A percentile compares a stretch with the other conserved stretches of the same genome.
Conservation (phyloP, 352 stramenopile species). For the Sclerospora graminicola region DNA sequence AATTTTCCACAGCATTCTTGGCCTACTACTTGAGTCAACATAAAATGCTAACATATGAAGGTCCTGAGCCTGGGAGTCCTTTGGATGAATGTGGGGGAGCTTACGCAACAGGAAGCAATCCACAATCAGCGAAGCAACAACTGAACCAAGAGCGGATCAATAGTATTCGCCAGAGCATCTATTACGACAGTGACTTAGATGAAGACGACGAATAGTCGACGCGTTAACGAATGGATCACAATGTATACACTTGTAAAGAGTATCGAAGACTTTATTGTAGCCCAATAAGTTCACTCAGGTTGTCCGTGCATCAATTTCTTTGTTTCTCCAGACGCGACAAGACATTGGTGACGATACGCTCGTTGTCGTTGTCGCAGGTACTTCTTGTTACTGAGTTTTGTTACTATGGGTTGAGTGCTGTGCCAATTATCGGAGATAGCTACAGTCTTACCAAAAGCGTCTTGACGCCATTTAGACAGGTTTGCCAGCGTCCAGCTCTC, state of each 20-base stretch:
- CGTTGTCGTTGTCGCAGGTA: conserved; percentile 65
- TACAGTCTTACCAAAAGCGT: conserved; percentile 21
- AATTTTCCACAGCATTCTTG: conserved; percentile 89
- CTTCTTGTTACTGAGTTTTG: conserved; percentile 17
- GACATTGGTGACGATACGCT: conserved; percentile 56
- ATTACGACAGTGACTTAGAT: conserved; percentile 77
- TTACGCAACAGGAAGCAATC: conserved; percentile 33
- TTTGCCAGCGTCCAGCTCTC: conserved; percentile 47
- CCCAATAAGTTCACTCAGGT: not conserved
- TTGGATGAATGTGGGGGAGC: conserved; percentile 54
- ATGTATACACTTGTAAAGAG: not conserved
- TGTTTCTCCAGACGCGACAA: conserved; percentile 5
- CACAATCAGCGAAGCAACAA: conserved; percentile 22
- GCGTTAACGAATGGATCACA: not conserved
- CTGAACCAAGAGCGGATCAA: conserved; percentile 41
- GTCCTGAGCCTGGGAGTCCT: conserved; percentile 56
- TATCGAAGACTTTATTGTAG: not conserved
- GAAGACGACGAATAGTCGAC: conserved; percentile 48
- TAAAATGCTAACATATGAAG: conserved; percentile 95
- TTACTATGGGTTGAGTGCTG: not conserved
- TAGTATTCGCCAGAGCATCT: conserved; percentile 76
- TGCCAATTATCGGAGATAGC: not conserved
- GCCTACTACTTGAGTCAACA: conserved; percentile 88
- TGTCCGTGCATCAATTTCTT: conserved; percentile 11
- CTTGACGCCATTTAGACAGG: conserved; percentile 53